Evolutionary conservation across 169 alveolate species (phyloP), one percentile per base, ranked within the genome.

Genomic region (Cardiosporidium cionae): DNA sequence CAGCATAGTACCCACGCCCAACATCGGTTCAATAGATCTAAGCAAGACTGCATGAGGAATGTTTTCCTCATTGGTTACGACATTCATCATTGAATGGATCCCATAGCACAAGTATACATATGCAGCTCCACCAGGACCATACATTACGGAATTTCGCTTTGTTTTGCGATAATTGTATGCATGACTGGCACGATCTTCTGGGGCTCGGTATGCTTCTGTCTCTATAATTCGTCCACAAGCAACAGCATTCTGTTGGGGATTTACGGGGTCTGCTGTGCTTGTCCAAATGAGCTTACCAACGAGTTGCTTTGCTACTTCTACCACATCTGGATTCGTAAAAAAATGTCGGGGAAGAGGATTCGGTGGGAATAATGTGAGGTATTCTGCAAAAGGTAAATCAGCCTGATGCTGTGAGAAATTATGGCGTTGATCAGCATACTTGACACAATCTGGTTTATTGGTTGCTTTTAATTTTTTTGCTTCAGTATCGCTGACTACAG

Each of bases 101-200:
- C 85, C 85, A 67, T 81, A 80, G 63, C 86, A 81, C 52, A 78
- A 25, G 72, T 81, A 81, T 3, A 81, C 86, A 62, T 81, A 81
- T 63, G 85, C 69, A 29, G 70, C 71, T 22, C 86, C 86, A 0
- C 86, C 86, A 28, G 37, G 62, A 29, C 33, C 64, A 72, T 72
- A 81, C 82, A 81, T 70, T n/a, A 79, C 32, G 4, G 64, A 29
- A 37, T 68, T 81, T 29, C 86, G 68, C 35, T 75, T 72, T 32
- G 86, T 81, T 44, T 67, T 70, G 37, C 36, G 72, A 64, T 72
- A 67, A 28, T 81, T 72, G 67, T 36, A 70, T 36, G 86, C 86
- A 67, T 81, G 86, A 33, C 81, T 72, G 7, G 86, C 86, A 36
- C 70, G 74, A 63, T 81, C 86, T 33, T 69, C 63, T 35, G 33